These are phyloP conservation scores for Mycena belliarum DNA, from an alignment of 768 basidiomycete species.

Conservation along the genomic window DNA sequence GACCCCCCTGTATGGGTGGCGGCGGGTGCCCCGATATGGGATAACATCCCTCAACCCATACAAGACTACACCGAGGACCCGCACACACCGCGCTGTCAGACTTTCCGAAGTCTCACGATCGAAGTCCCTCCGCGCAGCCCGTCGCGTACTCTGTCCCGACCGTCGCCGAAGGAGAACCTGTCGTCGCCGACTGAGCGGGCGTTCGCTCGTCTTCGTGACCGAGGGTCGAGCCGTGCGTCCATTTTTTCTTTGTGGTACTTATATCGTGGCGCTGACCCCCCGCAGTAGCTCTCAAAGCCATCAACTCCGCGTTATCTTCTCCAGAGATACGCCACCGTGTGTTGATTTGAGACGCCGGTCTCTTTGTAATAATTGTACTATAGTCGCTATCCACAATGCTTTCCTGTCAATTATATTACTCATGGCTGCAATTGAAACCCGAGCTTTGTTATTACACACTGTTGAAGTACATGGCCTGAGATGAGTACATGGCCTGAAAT, in stretches of 20 bases:
- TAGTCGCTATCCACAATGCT: neutral
- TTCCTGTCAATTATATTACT: neutral
- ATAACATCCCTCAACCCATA: neutral
- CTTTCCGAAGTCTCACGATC: neutral
- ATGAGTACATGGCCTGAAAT: neutral
- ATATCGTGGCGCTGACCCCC: neutral
- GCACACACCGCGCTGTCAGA: neutral
- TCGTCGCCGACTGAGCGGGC: constrained; percentile 2
- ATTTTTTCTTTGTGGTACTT: neutral
- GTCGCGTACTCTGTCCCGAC: neutral
- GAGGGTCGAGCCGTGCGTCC: constrained; percentile 7
- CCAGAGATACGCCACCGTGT: constrained; percentile 7
- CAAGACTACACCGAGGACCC: neutral
- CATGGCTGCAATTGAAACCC: neutral
- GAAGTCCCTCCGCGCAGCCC: constrained; percentile 1
- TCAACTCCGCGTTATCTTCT: constrained; percentile 4
- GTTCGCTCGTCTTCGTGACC: constrained; percentile 7
- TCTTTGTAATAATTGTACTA: neutral
- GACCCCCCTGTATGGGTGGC: constrained; percentile 11
- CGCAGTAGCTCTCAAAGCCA: constrained; percentile 10
- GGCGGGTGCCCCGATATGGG: neutral
- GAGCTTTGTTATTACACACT: constrained; percentile 5
- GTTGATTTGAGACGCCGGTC: neutral
- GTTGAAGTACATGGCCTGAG: neutral
- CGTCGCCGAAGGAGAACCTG: constrained; percentile 4